These are phyloP conservation scores for Yamadazyma taylorii DNA, from an alignment of 1,139 yeast genomes.

Conservation along the genomic window DNA sequence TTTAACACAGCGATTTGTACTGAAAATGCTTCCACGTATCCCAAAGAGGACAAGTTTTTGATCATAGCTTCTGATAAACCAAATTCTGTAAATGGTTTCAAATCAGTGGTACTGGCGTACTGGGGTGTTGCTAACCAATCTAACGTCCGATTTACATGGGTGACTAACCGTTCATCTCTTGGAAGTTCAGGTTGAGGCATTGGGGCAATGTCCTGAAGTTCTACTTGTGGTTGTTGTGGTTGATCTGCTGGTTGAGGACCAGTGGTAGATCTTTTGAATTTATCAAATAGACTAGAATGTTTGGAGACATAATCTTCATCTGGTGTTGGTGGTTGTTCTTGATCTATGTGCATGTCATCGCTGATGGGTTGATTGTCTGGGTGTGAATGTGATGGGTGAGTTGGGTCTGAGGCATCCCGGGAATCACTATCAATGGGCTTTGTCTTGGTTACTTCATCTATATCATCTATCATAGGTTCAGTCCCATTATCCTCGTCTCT, in stretches of 20 bases:
- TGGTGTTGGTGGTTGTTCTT: neutral
- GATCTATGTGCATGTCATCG: conserved; percentile 1
- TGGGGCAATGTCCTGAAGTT: conserved; percentile 61
- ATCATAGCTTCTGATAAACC: conserved; percentile 40
- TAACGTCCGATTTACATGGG: conserved; percentile 42
- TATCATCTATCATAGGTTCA: too few species aligned
- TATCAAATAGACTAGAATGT: conserved; percentile 30
- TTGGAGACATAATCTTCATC: conserved; percentile 25
- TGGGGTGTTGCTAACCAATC: conserved; percentile 72
- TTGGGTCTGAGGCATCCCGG: neutral
- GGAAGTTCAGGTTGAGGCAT: conserved; percentile 80
- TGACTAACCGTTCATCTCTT: conserved; percentile 42
- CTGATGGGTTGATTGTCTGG: conserved; percentile 5
- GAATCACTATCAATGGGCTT: too few species aligned
- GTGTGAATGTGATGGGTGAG: too few species aligned
- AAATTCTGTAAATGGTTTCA: conserved; percentile 44
- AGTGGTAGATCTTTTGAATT: conserved; percentile 23
- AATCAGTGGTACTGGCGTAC: conserved; percentile 47
- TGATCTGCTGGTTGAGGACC: conserved; percentile 9
- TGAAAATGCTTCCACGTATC: conserved; percentile 64
- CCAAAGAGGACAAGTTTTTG: conserved; percentile 46
- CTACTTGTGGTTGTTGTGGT: conserved; percentile 24
- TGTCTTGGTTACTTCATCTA: too few species aligned
- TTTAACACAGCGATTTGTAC: conserved; percentile 73
- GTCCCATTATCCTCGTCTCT: neutral